Conservation (phyloP, 2,329 filamentous ascomycete species). For the Botryosphaeria agaves region DNA sequence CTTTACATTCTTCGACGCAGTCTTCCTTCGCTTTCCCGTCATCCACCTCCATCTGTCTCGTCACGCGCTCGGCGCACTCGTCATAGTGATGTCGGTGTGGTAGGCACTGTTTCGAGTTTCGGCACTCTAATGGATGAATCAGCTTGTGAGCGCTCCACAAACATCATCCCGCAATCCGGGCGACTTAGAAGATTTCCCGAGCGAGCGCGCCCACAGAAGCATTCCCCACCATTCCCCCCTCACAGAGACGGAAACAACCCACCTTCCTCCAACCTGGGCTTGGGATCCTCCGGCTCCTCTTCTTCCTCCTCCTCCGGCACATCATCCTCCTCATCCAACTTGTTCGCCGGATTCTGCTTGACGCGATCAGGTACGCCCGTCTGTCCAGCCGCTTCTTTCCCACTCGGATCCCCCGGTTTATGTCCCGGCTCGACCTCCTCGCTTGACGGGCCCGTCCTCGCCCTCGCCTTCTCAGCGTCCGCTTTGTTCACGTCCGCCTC, state of each 20-base stretch:
- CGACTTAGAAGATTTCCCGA: too few relatives aligned
- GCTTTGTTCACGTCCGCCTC: constrained; percentile 26
- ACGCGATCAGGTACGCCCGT: constrained; percentile 24
- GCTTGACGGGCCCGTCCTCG: too few relatives aligned
- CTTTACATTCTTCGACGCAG: constrained; percentile 98
- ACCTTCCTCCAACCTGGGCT: constrained; percentile 87
- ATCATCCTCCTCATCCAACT: constrained; percentile 55
- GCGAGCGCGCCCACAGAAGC: too few relatives aligned
- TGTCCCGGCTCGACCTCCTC: constrained; percentile 13
- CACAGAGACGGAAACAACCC: constrained; percentile 27
- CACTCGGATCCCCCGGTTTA: constrained; percentile 15
- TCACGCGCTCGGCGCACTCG: constrained; percentile 92
- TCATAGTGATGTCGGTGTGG: constrained; percentile 95
- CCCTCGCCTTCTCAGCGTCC: constrained; percentile 17
- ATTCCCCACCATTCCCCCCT: too few relatives aligned
- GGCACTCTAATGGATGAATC: constrained; percentile 56
- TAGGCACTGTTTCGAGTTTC: constrained; percentile 67
- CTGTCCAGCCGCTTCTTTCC: constrained; percentile 18
- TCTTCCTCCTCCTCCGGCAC: constrained; percentile 72
- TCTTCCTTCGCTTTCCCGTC: constrained; percentile 65
- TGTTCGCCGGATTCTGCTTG: constrained; percentile 39
- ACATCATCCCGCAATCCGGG: too few relatives aligned
- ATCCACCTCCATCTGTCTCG: constrained; percentile 48
- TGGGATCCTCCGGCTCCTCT: constrained; percentile 68
- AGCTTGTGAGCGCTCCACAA: too few relatives aligned